Evolutionary conservation across 177 flowering plant species (phyloP).

Genomic region (Telopea speciosissima): DNA sequence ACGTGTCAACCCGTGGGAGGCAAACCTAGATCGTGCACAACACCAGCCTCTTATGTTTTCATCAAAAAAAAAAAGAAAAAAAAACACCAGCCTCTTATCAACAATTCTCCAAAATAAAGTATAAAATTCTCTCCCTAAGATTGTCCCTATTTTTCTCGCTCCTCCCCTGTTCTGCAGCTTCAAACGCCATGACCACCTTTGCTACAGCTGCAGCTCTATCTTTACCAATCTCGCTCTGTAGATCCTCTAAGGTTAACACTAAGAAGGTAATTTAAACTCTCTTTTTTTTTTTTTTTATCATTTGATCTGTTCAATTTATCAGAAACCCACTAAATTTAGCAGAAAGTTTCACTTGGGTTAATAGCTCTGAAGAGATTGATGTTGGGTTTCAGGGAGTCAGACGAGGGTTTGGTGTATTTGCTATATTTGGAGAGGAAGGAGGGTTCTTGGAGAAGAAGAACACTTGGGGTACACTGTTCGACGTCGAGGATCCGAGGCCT

Average conservation of each 20-base stretch:
- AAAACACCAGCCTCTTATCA: conserved; percentile 66
- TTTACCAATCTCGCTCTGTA: conserved; percentile 44
- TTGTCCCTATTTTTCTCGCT: conserved; percentile 12
- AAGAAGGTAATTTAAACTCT: conserved; percentile 44
- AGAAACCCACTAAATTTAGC: not conserved
- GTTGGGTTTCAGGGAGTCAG: conserved; percentile 37
- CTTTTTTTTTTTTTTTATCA: not conserved
- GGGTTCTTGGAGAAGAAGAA: conserved; percentile 50
- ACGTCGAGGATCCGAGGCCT: conserved; percentile 90
- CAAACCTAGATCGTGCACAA: conserved; percentile 50
- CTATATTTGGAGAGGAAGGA: conserved; percentile 65
- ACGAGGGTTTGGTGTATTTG: conserved; percentile 61
- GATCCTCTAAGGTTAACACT: conserved; percentile 33
- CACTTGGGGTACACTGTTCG: conserved; percentile 59
- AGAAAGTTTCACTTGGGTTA: not conserved
- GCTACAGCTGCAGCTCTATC: conserved; percentile 69
- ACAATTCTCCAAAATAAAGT: conserved; percentile 10
- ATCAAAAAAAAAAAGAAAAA: too few relatives aligned
- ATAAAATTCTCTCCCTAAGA: conserved; percentile 13
- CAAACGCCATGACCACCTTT: conserved; percentile 47
- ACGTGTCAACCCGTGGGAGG: conserved; percentile 63
- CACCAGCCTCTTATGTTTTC: too few relatives aligned
- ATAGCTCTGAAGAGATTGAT: not conserved
- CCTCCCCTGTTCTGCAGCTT: conserved; percentile 11
- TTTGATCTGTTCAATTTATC: not conserved